phyloP scores from a whole-genome alignment of 2,329 filamentous ascomycete genomes.

The Chaetomium olivaceum region DNA sequence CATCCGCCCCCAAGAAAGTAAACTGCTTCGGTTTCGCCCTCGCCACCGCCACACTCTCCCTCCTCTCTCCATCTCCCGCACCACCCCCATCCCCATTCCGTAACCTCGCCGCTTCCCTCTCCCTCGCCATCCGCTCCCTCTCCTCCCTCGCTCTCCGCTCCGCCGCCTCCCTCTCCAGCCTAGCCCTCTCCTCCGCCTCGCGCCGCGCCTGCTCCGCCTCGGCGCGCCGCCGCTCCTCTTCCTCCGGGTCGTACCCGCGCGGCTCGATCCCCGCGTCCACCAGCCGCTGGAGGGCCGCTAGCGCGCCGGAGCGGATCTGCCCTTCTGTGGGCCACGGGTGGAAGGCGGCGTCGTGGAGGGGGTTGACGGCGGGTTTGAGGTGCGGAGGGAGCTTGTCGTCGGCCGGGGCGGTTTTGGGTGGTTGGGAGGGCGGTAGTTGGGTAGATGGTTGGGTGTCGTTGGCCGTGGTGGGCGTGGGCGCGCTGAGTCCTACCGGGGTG shows the following conservation, averaged over 20 bases:
- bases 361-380: conserved; percentile 55
- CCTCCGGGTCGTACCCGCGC: conserved; percentile 58
- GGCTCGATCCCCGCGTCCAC: conserved; percentile 64
- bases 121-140: conserved; percentile 47
- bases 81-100: too few species aligned
- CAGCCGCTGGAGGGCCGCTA: conserved; percentile 65
- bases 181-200: conserved; percentile 42
- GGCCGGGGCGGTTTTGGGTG: conserved; percentile 35
- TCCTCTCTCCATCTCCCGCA: conserved; percentile 25
- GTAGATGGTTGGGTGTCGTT: conserved; percentile 36
- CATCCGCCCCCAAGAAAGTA: conserved; percentile 54
- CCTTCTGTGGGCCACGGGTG: conserved; percentile 75
- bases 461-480: conserved; percentile 9
- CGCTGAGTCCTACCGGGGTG: conserved; percentile 11
- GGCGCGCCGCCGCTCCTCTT: conserved; percentile 53
- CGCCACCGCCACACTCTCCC: conserved; percentile 29
- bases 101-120: too few species aligned
- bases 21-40: conserved; percentile 51
- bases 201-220: conserved; percentile 49
- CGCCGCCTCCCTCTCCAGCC: conserved; percentile 40
- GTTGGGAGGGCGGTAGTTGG: conserved; percentile 33
- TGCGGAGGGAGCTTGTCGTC: conserved; percentile 51
- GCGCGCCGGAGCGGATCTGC: conserved; percentile 66
- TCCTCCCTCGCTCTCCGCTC: conserved; percentile 48
- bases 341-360: conserved; percentile 61